A percentile compares a stretch with the other conserved stretches of the same genome.
Evolutionary conservation across 257 asterid genomes (phyloP).

Genomic region (Solanum corneliomulleri): DNA sequence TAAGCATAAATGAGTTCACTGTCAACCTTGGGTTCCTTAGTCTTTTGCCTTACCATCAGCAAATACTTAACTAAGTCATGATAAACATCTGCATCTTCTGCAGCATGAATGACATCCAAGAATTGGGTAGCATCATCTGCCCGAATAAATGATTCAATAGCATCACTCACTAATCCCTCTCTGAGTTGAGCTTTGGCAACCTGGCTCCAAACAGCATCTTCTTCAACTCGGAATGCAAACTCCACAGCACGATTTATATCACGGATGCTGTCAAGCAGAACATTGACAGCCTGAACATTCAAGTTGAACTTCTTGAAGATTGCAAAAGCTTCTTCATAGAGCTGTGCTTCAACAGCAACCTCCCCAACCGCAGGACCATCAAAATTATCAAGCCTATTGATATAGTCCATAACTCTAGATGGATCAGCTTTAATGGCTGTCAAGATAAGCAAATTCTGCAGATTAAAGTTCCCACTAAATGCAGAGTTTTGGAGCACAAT

Average conservation of each 20-base stretch:
- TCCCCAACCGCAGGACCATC: conserved; percentile 99
- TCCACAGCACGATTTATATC: conserved; percentile 95
- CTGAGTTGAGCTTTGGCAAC: conserved; percentile 96
- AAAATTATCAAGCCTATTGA: conserved; percentile 93
- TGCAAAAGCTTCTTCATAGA: conserved; percentile 89
- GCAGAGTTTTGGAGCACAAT: conserved; percentile 97
- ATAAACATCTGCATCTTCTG: conserved; percentile 77
- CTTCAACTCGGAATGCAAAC: conserved; percentile 98
- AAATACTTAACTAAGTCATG: conserved; percentile 93
- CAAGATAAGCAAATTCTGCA: conserved; percentile 82
- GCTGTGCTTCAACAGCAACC: conserved; percentile 90
- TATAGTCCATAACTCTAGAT: conserved; percentile 94
- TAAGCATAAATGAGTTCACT: conserved; percentile 97
- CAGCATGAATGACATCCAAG: conserved; percentile 87
- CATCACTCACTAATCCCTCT: conserved; percentile 96
- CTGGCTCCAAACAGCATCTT: conserved; percentile 98
- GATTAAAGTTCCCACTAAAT: conserved; percentile 91
- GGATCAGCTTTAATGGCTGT: conserved; percentile 98
- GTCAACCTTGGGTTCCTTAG: conserved; percentile 97
- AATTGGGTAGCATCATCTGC: conserved; percentile 94
- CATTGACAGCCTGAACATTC: conserved; percentile 99
- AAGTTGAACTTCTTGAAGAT: conserved; percentile 93
- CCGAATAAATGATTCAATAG: conserved; percentile 95
- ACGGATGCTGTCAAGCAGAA: conserved; percentile 74
- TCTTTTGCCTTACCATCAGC: conserved; percentile 94